Conservation (phyloP, 352 stramenopile genomes). For the Globisporangium spinosum region DNA sequence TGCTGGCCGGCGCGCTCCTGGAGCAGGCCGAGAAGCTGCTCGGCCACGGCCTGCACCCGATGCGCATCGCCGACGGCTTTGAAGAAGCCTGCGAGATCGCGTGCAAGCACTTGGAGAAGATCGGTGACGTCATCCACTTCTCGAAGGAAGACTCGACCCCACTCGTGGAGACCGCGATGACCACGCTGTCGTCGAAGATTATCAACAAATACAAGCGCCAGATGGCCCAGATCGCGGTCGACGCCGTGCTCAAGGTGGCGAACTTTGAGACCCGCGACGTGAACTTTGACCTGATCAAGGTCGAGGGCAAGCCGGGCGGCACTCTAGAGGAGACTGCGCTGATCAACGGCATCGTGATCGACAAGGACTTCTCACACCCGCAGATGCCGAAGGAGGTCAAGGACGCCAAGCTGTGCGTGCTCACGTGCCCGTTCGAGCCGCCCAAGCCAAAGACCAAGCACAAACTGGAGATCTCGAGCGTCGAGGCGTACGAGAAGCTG, state of each 20-base stretch:
- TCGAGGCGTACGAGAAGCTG: constrained; percentile 96
- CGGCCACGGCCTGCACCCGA: constrained; percentile 95
- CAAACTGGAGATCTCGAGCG: constrained; percentile 98
- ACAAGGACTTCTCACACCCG: constrained; percentile 99
- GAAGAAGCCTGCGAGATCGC: constrained; percentile 97
- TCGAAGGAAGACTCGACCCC: constrained; percentile 92
- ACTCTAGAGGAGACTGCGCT: constrained; percentile 97
- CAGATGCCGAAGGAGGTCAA: constrained; percentile 98
- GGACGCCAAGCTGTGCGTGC: constrained; percentile 97
- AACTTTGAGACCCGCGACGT: constrained; percentile 99
- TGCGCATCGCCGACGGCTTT: constrained; percentile 98
- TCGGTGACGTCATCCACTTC: constrained; percentile 97
- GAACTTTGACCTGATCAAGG: constrained; percentile 99
- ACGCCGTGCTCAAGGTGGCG: constrained; percentile 96
- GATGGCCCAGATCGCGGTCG: constrained; percentile 98
- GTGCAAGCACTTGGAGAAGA: constrained; percentile 93
- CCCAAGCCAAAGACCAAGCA: constrained; percentile 99
- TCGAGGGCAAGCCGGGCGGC: constrained; percentile 97
- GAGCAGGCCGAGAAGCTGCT: constrained; percentile 98
- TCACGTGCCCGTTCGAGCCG: constrained; percentile 99
- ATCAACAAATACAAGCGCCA: constrained; percentile 98
- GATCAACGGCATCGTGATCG: constrained; percentile 98
- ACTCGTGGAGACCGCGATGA: constrained; percentile 97
- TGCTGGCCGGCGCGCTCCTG: constrained; percentile 96
- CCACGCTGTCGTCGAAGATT: constrained; percentile 99